Percentiles rank a stretch among this genome's conserved stretches.
These are phyloP conservation scores for Flueggea neowawraea DNA, from an alignment of 441 rosid genomes.

Conservation along the genomic window DNA sequence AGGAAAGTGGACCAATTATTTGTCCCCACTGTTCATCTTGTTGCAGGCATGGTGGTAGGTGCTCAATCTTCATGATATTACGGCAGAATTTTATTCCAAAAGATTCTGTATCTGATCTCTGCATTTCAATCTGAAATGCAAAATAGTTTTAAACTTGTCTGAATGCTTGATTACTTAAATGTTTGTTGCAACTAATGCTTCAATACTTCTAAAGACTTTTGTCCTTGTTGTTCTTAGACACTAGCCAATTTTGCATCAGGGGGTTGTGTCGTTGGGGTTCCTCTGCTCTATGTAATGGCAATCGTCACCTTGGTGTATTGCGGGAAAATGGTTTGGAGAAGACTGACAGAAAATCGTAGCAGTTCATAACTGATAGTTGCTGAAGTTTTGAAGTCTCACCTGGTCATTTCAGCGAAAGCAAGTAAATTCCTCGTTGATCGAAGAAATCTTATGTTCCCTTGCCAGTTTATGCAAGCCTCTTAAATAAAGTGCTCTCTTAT, in stretches of 20 bases:
- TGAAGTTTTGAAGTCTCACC: neutral
- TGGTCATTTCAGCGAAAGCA: neutral
- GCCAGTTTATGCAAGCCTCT: too few relatives aligned
- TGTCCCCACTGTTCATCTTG: constrained; percentile 82
- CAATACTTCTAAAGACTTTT: constrained; percentile 9
- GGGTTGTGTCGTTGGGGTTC: constrained; percentile 80
- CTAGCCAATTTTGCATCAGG: constrained; percentile 76
- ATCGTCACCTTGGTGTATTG: constrained; percentile 68
- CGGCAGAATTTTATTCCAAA: neutral
- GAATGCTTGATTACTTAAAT: neutral
- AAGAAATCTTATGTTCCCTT: neutral
- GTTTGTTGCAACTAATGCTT: neutral
- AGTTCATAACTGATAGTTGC: constrained; percentile 20
- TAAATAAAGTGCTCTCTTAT: too few relatives aligned
- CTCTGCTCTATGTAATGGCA: constrained; percentile 71
- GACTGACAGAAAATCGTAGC: constrained; percentile 50
- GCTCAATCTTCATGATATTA: constrained; percentile 3
- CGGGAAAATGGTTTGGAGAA: constrained; percentile 77
- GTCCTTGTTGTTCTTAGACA: constrained; percentile 41
- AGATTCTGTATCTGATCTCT: constrained; percentile 4
- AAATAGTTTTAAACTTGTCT: neutral
- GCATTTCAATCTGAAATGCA: neutral
- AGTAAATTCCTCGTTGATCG: neutral
- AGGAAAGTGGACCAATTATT: constrained; percentile 77
- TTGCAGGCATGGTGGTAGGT: constrained; percentile 84